Evolutionary conservation across 305 asterid genomes (phyloP), one percentile per base, ranked within the genome.

Genomic region (Fraxinus albicans): DNA sequence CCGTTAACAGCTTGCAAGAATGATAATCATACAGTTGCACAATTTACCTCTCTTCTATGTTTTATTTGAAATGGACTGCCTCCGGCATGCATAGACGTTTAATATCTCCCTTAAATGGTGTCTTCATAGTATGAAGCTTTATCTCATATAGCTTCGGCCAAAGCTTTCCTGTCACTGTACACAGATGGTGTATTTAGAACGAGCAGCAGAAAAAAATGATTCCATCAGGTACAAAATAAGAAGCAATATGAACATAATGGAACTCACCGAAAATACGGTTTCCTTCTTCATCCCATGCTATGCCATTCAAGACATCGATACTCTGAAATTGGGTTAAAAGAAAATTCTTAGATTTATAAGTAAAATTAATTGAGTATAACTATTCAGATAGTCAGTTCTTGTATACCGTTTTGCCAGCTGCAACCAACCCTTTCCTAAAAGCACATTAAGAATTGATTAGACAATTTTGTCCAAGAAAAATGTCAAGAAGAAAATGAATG

Each of bases 131-230:
- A 4, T 74, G 91, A 90, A 91, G 83, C 90, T 88, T 89, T 79
- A 93, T 88, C 89, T 93, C 97, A 67, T 83, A 93, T 10, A 93
- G 83, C 90, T 89, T 93, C 27, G 95, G 97, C 95, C 97, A 93
- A n/a, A 89, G 88, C 83, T 93, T 93, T 40, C 97, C 97, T 21
- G 95, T 93, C 87, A 93, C 97, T 92, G 94, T 76, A 81, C 33
- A 69, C 31, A 4, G 4, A 3, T 6, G 27, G 67, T 3, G 34
- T 58, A 15, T 38, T 15, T 17, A n/a, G 2, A 25, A 77, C 6
- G 5, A 47, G 27, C 19, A 23, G 42, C 47, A 40, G 19, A 9
- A 63, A 27, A 36, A 25, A 15, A 42, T n/a, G 35, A 70, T 1
- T 0, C 27, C 35, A 70, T 42, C 21, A 29, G 70, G 75, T 15